These are phyloP conservation scores for Gyromitra esculenta DNA, from an alignment of 2,329 filamentous ascomycete species.

Conservation along the genomic window DNA sequence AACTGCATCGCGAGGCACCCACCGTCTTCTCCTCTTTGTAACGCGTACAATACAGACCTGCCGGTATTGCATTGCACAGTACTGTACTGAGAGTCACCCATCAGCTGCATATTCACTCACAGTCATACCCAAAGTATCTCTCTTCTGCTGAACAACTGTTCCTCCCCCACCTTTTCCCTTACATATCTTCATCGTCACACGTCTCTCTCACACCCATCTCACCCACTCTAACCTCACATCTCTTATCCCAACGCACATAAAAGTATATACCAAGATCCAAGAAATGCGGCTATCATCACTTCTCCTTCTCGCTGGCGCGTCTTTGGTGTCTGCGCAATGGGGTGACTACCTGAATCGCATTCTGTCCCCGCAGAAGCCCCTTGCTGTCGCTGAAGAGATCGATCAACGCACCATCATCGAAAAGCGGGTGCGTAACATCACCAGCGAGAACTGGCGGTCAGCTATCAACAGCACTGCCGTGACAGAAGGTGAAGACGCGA, in stretches of 20 bases:
- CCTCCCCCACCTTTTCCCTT: conserved; percentile 16
- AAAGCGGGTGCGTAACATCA: conserved; percentile 45
- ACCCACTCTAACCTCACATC: background rate
- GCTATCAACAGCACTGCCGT: conserved; percentile 46
- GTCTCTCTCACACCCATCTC: background rate
- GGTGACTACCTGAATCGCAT: conserved; percentile 50
- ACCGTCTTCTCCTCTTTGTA: conserved; percentile 12
- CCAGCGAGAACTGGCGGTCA: conserved; percentile 53
- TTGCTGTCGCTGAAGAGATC: conserved; percentile 23
- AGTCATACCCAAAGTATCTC: conserved; percentile 23
- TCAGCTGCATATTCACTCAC: conserved; percentile 12
- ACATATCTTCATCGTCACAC: conserved; percentile 12
- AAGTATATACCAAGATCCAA: background rate
- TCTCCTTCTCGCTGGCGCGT: conserved; percentile 46
- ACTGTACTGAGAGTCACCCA: conserved; percentile 18
- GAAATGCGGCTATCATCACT: conserved; percentile 47
- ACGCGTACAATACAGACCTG: conserved; percentile 12
- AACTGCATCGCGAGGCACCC: conserved; percentile 5
- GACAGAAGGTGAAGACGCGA: conserved; percentile 23
- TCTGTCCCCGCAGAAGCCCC: conserved; percentile 46
- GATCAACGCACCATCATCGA: conserved; percentile 46
- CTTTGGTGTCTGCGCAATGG: conserved; percentile 50
- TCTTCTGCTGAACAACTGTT: conserved; percentile 25
- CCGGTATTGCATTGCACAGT: conserved; percentile 9
- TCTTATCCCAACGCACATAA: conserved; percentile 7